phyloP scores from a whole-genome alignment of 495 filamentous ascomycete species.

The Daldinia bambusicola region DNA sequence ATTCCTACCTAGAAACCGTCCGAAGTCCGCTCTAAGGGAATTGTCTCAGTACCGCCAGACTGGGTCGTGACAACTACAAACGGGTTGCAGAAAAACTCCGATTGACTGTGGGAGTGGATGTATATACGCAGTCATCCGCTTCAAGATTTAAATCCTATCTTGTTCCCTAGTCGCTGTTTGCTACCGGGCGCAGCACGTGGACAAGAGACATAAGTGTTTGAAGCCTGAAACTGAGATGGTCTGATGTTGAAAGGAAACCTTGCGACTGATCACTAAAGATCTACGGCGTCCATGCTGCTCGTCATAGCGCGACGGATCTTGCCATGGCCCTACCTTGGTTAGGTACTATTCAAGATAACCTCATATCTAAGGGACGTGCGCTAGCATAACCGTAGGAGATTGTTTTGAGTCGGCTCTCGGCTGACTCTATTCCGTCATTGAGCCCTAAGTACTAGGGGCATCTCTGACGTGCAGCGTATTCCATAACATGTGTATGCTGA shows the following conservation, averaged over 20 bases:
- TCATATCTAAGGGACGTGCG: constrained; percentile 26
- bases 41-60: constrained; percentile 8
- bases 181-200: constrained; percentile 30
- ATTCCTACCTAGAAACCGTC: constrained; percentile 12
- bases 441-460: neutral
- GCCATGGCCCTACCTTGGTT: neutral
- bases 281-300: constrained; percentile 9
- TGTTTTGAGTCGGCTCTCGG: neutral
- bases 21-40: constrained; percentile 3
- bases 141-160: neutral
- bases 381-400: neutral
- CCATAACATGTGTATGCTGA: neutral
- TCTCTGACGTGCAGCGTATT: neutral
- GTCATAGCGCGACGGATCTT: constrained; percentile 6
- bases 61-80: constrained; percentile 9
- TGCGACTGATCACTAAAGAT: constrained; percentile 38
- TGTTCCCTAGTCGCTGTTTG: constrained; percentile 2
- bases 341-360: constrained; percentile 25
- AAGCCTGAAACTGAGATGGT: constrained; percentile 40
- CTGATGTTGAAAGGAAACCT: constrained; percentile 36
- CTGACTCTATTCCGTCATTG: neutral
- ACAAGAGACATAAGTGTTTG: constrained; percentile 35
- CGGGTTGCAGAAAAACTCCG: constrained; percentile 1
- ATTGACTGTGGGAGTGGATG: neutral
- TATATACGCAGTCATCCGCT: constrained; percentile 7